Evolutionary conservation across 495 filamentous ascomycete genomes (phyloP).

Genomic region (Annulohypoxylon moriforme): DNA sequence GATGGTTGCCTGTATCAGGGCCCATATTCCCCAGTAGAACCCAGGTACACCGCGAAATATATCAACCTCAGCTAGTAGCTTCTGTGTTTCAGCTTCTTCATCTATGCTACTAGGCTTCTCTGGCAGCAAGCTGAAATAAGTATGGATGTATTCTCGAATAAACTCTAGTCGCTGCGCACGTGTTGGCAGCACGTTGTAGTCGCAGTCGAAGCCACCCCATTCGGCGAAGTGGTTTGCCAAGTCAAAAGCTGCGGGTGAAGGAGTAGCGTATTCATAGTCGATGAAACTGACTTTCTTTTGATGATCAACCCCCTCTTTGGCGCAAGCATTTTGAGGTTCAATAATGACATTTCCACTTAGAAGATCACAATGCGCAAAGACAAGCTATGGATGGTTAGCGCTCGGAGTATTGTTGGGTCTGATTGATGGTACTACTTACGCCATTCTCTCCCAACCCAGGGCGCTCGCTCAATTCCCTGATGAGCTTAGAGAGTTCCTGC

Average conservation of each 20-base stretch:
- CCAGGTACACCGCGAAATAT: constrained; percentile 89
- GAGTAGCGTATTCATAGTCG: constrained; percentile 97
- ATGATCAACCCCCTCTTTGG: constrained; percentile 34
- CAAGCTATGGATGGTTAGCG: constrained; percentile 65
- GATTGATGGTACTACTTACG: constrained; percentile 61
- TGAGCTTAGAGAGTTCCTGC: constrained; percentile 75
- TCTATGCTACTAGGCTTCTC: constrained; percentile 59
- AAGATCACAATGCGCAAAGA: constrained; percentile 96
- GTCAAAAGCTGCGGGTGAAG: constrained; percentile 96
- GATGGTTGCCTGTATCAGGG: constrained; percentile 94
- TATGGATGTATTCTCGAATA: constrained; percentile 79
- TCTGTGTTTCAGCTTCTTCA: constrained; percentile 66
- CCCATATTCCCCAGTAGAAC: constrained; percentile 93
- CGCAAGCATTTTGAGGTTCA: constrained; percentile 42
- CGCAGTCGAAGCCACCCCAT: constrained; percentile 97
- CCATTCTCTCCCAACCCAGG: constrained; percentile 77
- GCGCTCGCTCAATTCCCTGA: constrained; percentile 76
- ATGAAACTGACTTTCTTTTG: constrained; percentile 81
- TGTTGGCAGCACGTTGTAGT: constrained; percentile 85
- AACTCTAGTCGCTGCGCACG: constrained; percentile 81
- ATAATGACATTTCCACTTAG: constrained; percentile 96
- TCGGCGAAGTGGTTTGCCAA: constrained; percentile 99
- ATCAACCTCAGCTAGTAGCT: constrained; percentile 83
- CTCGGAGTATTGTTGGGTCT: not conserved
- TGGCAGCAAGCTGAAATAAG: constrained; percentile 63